Conservation (phyloP, 495 filamentous ascomycete species). For the Clavariopsis aquatica region DNA sequence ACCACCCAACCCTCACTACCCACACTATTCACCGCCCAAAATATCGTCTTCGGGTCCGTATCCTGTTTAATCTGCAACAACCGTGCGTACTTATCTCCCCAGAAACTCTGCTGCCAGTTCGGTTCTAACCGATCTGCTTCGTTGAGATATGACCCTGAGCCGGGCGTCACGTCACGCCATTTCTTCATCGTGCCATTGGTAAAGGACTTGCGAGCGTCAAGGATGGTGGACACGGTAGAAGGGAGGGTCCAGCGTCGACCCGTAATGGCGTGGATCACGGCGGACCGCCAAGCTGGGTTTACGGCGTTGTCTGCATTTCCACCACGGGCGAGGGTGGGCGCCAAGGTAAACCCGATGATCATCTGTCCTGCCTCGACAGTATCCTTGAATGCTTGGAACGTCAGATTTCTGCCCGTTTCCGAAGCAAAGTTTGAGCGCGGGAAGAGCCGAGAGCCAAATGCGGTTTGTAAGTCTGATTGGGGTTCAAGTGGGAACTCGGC, state of each 20-base stretch:
- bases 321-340: conserved; percentile 29
- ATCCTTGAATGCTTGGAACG: conserved; percentile 17
- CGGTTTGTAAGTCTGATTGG: conserved; percentile 18
- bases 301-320: conserved; percentile 34
- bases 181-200: conserved; percentile 28
- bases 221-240: conserved; percentile 7
- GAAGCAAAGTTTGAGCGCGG: conserved; percentile 30
- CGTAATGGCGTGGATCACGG: conserved; percentile 29
- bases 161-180: conserved; percentile 28
- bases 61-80: conserved; percentile 29
- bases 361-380: conserved; percentile 23
- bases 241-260: conserved; percentile 3
- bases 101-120: conserved; percentile 34
- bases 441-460: conserved; percentile 29
- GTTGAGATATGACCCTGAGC: conserved; percentile 31
- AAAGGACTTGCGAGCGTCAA: conserved; percentile 11
- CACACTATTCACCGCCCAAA: conserved; percentile 30
- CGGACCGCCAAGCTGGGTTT: conserved; percentile 36
- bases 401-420: conserved; percentile 25
- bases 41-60: conserved; percentile 16
- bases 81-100: conserved; percentile 26
- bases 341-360: conserved; percentile 26
- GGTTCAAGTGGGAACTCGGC: conserved; percentile 29
- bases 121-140: conserved; percentile 35
- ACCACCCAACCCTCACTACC: conserved; percentile 32